Evolutionary conservation across 805 yeast genomes (phyloP), one percentile per base, ranked within the genome.

Genomic region (Pichia gijzeniarum): DNA sequence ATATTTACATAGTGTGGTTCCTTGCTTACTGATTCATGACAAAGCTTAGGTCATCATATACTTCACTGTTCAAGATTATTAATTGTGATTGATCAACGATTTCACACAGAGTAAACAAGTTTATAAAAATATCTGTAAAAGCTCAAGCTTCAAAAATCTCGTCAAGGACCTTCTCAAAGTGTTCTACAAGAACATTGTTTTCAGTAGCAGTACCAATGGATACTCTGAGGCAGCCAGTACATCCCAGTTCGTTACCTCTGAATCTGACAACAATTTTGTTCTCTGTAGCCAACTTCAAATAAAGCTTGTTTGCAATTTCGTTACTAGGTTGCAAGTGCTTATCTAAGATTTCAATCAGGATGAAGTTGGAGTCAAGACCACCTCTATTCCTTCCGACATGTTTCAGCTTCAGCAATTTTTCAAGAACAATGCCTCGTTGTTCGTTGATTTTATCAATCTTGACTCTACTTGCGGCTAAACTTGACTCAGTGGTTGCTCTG

Each of bases 201-300:
- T 93, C 98, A 44, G 75, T 78, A 21, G 63, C 67, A 0, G 96
- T 89, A 16, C 99, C 99, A 30, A 93, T 70, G 1, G 97, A 85
- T 20, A 90, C 76, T 64, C 99, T 77, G 43, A 93, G 68, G 40
- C 88, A 87, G 28, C 99, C 99, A 4, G 69, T 68, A 61, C 99
- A 93, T 33, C 95, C 95, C 38, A 80, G 73, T 67, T 93, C 99
- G 31, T 70, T 76, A 27, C 99, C 99, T 68, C 99, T 77, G 61
- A 77, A 93, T 64, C 99, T 77, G 14, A 91, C 85, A 39, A 93
- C 98, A 19, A 91, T 89, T 30, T 77, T 79, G 38, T 80, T 77
- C 20, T 76, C 74, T 25, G 73, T 74, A 0, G 99, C 99, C 58
- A 93, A 66, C 36, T 65, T 70, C 48, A 72, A 72, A 61, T 91